These are phyloP conservation scores for Somion occarium DNA, from an alignment of 1,284 basidiomycete species.

Conservation along the genomic window DNA sequence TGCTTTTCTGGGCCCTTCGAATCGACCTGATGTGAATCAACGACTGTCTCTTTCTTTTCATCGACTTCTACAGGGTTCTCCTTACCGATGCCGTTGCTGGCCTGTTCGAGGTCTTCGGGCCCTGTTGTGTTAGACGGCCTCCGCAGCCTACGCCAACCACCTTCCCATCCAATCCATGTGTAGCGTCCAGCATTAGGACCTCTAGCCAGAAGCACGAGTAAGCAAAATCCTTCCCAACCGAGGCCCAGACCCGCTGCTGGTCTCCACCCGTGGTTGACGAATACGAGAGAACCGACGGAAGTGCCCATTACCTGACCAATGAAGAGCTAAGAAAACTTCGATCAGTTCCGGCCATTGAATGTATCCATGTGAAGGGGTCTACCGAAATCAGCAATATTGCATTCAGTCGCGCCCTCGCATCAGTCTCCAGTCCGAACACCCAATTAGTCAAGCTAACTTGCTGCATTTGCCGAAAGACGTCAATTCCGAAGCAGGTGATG, in stretches of 20 bases:
- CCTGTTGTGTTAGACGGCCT: too few species aligned
- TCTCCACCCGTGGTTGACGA: conserved; percentile 24
- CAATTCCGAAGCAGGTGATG: conserved; percentile 36
- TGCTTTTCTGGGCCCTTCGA: too few species aligned
- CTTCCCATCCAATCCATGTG: conserved; percentile 15
- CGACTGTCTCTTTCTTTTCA: too few species aligned
- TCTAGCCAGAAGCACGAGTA: conserved; percentile 10
- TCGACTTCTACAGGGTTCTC: too few species aligned
- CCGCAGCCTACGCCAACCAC: too few species aligned
- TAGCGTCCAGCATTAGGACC: conserved; percentile 11
- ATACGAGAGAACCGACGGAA: conserved; percentile 41
- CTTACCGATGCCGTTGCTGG: too few species aligned
- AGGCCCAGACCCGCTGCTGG: conserved; percentile 11
- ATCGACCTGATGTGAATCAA: too few species aligned
- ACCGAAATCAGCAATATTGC: conserved; percentile 41
- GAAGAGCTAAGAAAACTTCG: conserved; percentile 21
- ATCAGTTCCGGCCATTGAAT: too few species aligned
- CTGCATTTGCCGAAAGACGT: conserved; percentile 39
- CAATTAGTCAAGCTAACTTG: conserved; percentile 32
- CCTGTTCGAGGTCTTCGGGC: too few species aligned
- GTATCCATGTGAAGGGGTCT: too few species aligned
- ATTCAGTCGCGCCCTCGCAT: conserved; percentile 41
- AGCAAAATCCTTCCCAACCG: conserved; percentile 10
- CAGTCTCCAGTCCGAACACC: conserved; percentile 27
- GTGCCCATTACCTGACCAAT: conserved; percentile 46